Conservation (phyloP, 2,329 filamentous ascomycete species). For the Verticillium isaacii region DNA sequence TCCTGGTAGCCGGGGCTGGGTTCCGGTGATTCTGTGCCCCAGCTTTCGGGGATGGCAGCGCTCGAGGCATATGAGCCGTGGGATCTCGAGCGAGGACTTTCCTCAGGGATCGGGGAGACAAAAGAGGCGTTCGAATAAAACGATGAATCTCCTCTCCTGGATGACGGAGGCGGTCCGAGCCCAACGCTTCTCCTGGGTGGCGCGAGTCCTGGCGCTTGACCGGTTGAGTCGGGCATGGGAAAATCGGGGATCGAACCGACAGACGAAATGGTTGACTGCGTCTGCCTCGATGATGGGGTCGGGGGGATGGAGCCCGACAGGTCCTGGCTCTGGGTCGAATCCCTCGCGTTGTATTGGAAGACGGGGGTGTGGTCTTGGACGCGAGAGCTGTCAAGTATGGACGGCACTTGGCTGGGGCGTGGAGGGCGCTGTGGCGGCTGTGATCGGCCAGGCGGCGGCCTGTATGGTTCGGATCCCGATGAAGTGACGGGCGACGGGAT, state of each 20-base stretch:
- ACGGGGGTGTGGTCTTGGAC: constrained; percentile 51
- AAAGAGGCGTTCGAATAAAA: constrained; percentile 63
- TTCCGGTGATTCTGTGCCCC: constrained; percentile 47
- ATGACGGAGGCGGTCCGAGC: constrained; percentile 56
- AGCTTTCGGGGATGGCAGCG: constrained; percentile 65
- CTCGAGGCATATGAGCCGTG: constrained; percentile 68
- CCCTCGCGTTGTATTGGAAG: constrained; percentile 40
- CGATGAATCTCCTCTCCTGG: constrained; percentile 56
- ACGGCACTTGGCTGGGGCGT: constrained; percentile 55
- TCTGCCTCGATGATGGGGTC: constrained; percentile 44
- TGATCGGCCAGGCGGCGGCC: constrained; percentile 44
- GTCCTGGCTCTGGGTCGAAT: constrained; percentile 29
- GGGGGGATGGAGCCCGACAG: constrained; percentile 33
- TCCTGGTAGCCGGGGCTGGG: constrained; percentile 41
- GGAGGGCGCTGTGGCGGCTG: constrained; percentile 54
- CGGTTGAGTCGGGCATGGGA: constrained; percentile 33
- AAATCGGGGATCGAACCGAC: constrained; percentile 57
- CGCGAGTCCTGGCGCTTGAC: constrained; percentile 18
- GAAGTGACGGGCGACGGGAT: constrained; percentile 26
- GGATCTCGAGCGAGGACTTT: constrained; percentile 53
- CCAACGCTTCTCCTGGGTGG: constrained; percentile 44
- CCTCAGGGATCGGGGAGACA: constrained; percentile 73
- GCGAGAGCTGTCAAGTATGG: constrained; percentile 51
- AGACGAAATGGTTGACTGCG: constrained; percentile 48
- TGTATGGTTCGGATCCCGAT: constrained; percentile 36